Evolutionary conservation across 2,329 filamentous ascomycete species (phyloP).

Genomic region (Epichloe gansuensis): DNA sequence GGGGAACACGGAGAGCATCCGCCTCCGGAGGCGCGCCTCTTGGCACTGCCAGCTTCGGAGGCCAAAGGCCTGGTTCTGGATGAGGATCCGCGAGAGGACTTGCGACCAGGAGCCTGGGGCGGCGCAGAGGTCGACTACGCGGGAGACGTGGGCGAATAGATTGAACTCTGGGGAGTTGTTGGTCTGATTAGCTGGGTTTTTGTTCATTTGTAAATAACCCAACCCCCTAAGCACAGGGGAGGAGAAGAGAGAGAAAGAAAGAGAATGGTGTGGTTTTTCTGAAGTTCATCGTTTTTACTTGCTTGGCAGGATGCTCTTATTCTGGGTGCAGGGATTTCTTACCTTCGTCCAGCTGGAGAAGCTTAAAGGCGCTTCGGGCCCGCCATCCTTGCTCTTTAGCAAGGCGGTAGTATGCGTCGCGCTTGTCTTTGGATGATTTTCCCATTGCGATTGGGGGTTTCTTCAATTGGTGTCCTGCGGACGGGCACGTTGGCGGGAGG

Average conservation of each 20-base stretch:
- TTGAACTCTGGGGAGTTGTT: slow-evolving; percentile 59
- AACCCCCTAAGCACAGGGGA: neutral
- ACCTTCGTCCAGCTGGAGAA: slow-evolving; percentile 86
- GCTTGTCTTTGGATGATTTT: slow-evolving; percentile 97
- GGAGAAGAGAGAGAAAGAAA: no score
- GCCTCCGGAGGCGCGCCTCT: slow-evolving; percentile 52
- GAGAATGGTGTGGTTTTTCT: no score
- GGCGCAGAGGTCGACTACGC: slow-evolving; percentile 91
- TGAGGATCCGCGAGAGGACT: slow-evolving; percentile 83
- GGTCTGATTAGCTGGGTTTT: neutral
- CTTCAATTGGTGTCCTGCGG: neutral
- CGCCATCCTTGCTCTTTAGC: slow-evolving; percentile 99
- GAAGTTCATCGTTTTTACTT: no score
- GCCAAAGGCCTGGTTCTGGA: slow-evolving; percentile 86
- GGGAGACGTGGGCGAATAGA: slow-evolving; percentile 77
- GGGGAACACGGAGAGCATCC: slow-evolving; percentile 43
- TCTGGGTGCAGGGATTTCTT: neutral
- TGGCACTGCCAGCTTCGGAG: slow-evolving; percentile 78
- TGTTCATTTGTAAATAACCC: neutral
- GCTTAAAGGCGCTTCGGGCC: slow-evolving; percentile 89
- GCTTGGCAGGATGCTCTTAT: neutral
- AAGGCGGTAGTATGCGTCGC: slow-evolving; percentile 93
- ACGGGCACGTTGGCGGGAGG: neutral
- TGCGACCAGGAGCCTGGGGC: slow-evolving; percentile 97
- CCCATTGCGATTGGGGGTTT: slow-evolving; percentile 49